A percentile compares a stretch with the other conserved stretches of the same genome.
phyloP scores from a whole-genome alignment of 2,329 filamentous ascomycete genomes.

The Penicillium sp. region DNA sequence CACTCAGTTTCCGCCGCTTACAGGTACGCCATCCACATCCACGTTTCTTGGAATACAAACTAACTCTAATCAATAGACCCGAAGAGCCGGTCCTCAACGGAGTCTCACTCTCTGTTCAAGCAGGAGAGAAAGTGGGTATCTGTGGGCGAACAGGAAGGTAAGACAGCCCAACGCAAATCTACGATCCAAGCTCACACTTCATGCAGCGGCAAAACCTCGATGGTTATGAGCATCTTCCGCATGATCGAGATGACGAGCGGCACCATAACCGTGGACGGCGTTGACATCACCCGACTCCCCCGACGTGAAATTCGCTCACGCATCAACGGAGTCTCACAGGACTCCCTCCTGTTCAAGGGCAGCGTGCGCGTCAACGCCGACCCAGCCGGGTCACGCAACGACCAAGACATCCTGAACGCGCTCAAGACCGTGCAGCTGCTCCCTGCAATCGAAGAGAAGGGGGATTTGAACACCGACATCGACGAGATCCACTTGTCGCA shows the following conservation, averaged over 20 bases:
- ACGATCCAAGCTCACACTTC: conserved; percentile 1
- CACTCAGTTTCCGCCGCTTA: conserved; percentile 47
- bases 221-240: conserved; percentile 43
- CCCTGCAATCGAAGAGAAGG: conserved; percentile 38
- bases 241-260: conserved; percentile 44
- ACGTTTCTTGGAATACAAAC: background rate
- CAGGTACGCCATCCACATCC: conserved; percentile 27
- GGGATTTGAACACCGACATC: conserved; percentile 44
- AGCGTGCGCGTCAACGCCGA: conserved; percentile 42
- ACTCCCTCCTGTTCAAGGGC: conserved; percentile 43
- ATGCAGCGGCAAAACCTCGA: conserved; percentile 44
- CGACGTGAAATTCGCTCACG: conserved; percentile 41
- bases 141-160: conserved; percentile 43
- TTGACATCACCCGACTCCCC: conserved; percentile 41
- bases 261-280: conserved; percentile 43
- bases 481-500: conserved; percentile 52
- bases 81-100: conserved; percentile 44
- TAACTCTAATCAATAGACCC: conserved; percentile 17
- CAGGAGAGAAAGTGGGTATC: conserved; percentile 43
- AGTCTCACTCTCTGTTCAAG: conserved; percentile 47
- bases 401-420: conserved; percentile 37
- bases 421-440: conserved; percentile 41
- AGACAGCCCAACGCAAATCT: conserved; percentile 1
- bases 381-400: conserved; percentile 31
- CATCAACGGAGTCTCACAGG: conserved; percentile 47